Evolutionary conservation across 768 basidiomycete genomes (phyloP), one percentile per base, ranked within the genome.

Genomic region (Kwoniella botswanensis): DNA sequence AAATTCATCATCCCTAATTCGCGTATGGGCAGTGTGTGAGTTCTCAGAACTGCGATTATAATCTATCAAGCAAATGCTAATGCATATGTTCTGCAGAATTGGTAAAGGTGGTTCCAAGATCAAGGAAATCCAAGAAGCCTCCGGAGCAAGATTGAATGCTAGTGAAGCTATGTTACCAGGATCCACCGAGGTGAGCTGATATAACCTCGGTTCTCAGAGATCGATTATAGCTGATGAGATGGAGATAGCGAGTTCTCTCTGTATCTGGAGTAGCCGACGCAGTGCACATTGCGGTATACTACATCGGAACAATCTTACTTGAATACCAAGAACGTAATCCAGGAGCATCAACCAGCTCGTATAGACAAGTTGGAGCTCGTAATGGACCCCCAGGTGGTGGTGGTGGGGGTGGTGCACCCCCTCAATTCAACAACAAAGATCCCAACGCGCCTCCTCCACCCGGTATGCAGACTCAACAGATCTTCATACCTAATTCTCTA

Each of bases 1-100:
- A 98, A 98, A 84, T 98, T 94, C 82, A 98, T 98, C 92, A 97
- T 98, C 68, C 96, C 96, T 74, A 98, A 98, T 85, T 95, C 94
- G 11, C 92, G 96, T 69, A 98, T 98, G 96, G 96, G 96, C 53
- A 97, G 94, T 18, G 94, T 98, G 81, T 83, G 62, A 76, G 81
- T 76, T 26, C 4, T 44, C 15, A 63, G n/a, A 29, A 13, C 55
- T 41, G 29, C 29, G 29, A 29, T 29, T 29, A 4, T 29, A 29
- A 6, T 6, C 5, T 29, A 29, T 17, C 18, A 18, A 26, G 58
- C 67, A 46, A 11, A 60, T 42, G 2, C 42, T 15, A 11, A n/a
- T 44, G 55, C 21, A 43, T 29, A 13, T 43, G 22, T 24, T 15
- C 35, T 44, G 11, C 60, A 84, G 83, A 71, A 99, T 99, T 79